A percentile compares a stretch with the other conserved stretches of the same genome.
Conservation (phyloP, 176 grass and related monocot species). For the Musa troglodytarum region DNA sequence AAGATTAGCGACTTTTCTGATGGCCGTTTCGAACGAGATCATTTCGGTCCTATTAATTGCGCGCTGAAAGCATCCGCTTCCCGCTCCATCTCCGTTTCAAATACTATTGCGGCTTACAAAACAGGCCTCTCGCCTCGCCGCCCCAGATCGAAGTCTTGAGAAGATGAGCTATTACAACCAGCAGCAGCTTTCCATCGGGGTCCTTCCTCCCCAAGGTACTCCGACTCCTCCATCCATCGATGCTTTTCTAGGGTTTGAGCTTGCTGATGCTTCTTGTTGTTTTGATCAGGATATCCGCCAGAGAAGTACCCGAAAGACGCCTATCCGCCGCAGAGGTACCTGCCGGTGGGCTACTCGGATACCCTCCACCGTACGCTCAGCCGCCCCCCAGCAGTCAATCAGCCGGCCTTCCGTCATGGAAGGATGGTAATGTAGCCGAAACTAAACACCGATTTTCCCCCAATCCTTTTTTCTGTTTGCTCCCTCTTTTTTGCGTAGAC, state of each 20-base stretch:
- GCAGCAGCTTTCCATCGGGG: conserved; percentile 27
- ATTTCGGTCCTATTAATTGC: background rate
- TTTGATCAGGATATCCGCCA: conserved; percentile 22
- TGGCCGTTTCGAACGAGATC: background rate
- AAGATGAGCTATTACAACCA: conserved; percentile 39
- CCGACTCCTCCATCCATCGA: background rate
- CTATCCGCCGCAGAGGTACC: conserved; percentile 4
- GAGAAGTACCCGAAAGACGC: background rate
- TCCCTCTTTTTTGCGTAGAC: background rate
- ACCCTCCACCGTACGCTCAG: conserved; percentile 34
- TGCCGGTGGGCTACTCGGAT: conserved; percentile 22
- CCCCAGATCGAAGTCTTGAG: background rate
- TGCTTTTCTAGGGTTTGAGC: background rate
- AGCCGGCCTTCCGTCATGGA: conserved; percentile 35
- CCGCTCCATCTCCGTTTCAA: background rate
- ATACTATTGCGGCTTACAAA: background rate
- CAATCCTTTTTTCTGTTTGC: background rate
- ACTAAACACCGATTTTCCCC: background rate
- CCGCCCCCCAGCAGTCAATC: conserved; percentile 20
- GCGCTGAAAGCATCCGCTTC: background rate
- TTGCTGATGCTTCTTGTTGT: conserved; percentile 8
- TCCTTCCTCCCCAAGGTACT: conserved; percentile 37
- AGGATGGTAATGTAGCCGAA: conserved; percentile 26
- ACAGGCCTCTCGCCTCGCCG: background rate
- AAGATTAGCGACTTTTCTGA: no score